These are phyloP conservation scores for Cutaneotrichosporon curvatum DNA, from an alignment of 1,284 basidiomycete genomes.

Conservation along the genomic window DNA sequence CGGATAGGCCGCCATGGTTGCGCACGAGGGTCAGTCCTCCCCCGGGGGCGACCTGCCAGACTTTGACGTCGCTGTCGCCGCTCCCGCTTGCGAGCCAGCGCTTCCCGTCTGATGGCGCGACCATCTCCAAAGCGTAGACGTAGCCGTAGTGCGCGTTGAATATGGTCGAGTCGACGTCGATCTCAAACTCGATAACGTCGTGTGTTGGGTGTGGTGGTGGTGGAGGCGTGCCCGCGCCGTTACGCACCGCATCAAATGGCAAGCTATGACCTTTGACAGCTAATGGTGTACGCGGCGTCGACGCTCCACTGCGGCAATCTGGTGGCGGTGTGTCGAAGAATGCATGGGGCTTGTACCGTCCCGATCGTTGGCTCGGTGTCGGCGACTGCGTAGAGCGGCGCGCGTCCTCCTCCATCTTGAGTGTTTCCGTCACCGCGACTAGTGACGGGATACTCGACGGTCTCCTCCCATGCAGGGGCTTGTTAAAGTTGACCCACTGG, in stretches of 20 bases:
- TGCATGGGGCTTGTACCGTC: constrained; percentile 39
- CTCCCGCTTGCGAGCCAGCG: constrained; percentile 70
- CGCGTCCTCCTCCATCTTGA: neutral
- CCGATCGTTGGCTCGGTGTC: constrained; percentile 28
- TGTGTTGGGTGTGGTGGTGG: too few relatives aligned
- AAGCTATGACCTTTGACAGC: neutral
- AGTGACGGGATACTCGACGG: neutral
- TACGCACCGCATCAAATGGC: too few relatives aligned
- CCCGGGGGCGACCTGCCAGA: constrained; percentile 62
- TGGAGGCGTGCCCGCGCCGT: too few relatives aligned
- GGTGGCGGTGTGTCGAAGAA: constrained; percentile 39
- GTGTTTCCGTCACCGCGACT: neutral
- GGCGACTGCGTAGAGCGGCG: neutral
- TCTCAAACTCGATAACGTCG: constrained; percentile 43
- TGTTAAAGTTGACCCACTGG: constrained; percentile 68
- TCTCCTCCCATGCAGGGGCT: constrained; percentile 2
- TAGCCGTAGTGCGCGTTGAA: constrained; percentile 91
- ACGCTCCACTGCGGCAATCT: constrained; percentile 19
- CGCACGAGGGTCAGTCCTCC: constrained; percentile 31
- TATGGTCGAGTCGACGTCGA: constrained; percentile 63
- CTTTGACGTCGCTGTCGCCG: constrained; percentile 82
- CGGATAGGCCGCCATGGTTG: constrained; percentile 33
- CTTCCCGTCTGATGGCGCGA: constrained; percentile 41
- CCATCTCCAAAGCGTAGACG: constrained; percentile 73
- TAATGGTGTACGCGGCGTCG: constrained; percentile 23